Evolutionary conservation across 306 rosid species (phyloP), one percentile per base, ranked within the genome.

Genomic region (Glycyrrhiza uralensis): DNA sequence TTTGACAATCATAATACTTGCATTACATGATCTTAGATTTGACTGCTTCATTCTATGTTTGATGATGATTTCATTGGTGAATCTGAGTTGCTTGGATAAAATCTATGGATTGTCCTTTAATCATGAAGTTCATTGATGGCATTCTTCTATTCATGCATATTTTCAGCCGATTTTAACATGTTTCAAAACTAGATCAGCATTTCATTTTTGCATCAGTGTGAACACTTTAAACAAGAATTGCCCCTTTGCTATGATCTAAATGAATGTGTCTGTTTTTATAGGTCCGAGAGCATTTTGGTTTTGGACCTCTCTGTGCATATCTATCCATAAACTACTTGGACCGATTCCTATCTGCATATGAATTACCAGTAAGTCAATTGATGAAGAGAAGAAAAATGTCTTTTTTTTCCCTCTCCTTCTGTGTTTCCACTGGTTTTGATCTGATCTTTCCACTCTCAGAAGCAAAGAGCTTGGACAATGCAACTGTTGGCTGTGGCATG

Each of bases 401-500:
- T 3, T 22, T 14, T 33, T 22, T 24, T 12, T 26, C 8, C 20
- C 10, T 58, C 8, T 62, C n/a, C n/a, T 24, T 17, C 15, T 45
- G 17, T 32, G n/a, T 66, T 17, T 26, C 50, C 9, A 58, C 8
- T 61, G 66, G 55, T 76, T 71, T 71, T 79, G 54, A 79, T 76
- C 46, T 45, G 59, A 50, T 57, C 7, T 33, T 75, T 63, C 41
- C 32, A 15, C 72, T 47, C 55, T 68, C 82, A 87, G 96, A 85
- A 89, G 80, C 81, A 84, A 23, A 86, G 78, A 57, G 80, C 75
- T 71, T 95, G 96, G 99, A 80, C 99, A 45, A 81, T 82, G 91
- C 96, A 89, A 72, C 82, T 95, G 85, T 59, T 91, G 86, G 96
- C 99, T 42, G 90, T 91, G 76, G 84, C 90, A 4, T 91, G 97